Conservation (phyloP, 768 basidiomycete genomes). For the Pisolithus marmoratus region DNA sequence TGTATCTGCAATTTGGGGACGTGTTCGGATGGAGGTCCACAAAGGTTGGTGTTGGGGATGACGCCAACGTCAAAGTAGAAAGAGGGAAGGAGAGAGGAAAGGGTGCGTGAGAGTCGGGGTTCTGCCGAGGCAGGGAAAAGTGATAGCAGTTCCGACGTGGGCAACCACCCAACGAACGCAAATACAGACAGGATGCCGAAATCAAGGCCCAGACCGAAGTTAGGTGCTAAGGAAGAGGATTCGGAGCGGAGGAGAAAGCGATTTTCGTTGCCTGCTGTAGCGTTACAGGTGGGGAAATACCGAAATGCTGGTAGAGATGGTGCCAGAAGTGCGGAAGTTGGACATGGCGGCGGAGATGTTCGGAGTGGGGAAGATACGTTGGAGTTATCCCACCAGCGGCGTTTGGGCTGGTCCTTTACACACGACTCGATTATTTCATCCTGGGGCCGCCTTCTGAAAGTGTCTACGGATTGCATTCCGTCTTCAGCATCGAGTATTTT, state of each 20-base stretch:
- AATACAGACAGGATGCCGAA: slow-evolving; percentile 7
- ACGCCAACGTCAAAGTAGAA: not conserved
- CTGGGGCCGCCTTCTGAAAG: too few species aligned
- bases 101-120: slow-evolving; percentile 17
- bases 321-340: not conserved
- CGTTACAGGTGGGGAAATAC: slow-evolving; percentile 39
- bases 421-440: too few species aligned
- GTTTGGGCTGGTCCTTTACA: too few species aligned
- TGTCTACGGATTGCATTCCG: too few species aligned
- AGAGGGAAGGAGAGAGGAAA: slow-evolving; percentile 5
- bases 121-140: too few species aligned
- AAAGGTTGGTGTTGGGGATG: slow-evolving; percentile 35
- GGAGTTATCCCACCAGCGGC: slow-evolving; percentile 19
- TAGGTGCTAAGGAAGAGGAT: slow-evolving; percentile 41
- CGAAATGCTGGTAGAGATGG: not conserved
- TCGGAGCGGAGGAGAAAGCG: slow-evolving; percentile 60
- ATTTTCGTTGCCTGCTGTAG: slow-evolving; percentile 72
- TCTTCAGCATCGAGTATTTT: slow-evolving; percentile 74
- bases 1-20: slow-evolving; percentile 20
- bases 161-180: too few species aligned
- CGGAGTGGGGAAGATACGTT: slow-evolving; percentile 23
- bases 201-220: slow-evolving; percentile 7
- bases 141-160: too few species aligned
- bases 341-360: slow-evolving; percentile 1
- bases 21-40: slow-evolving; percentile 24